phyloP scores from a whole-genome alignment of 2,329 filamentous ascomycete genomes.

The Emmonsia crescens region DNA sequence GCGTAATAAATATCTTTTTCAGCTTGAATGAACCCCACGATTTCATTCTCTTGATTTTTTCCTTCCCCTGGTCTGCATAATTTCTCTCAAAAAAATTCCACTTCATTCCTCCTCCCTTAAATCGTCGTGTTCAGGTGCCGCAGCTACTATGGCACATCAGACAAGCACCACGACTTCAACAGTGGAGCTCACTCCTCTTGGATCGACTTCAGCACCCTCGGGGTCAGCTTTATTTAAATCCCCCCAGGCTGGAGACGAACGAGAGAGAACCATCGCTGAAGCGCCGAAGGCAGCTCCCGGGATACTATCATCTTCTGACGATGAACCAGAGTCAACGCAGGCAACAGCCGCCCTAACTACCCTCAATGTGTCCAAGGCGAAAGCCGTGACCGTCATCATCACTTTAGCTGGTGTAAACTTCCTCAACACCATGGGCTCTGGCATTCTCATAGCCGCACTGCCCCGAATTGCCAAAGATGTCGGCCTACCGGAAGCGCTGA shows the following conservation, averaged over 20 bases:
- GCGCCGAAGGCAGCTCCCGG: background rate
- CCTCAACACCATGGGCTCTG: slow-evolving; percentile 22
- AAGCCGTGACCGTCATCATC: slow-evolving; percentile 15
- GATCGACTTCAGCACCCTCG: background rate
- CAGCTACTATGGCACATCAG: background rate
- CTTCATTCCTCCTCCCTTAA: background rate
- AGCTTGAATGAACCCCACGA: background rate
- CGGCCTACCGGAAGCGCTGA: slow-evolving; percentile 15
- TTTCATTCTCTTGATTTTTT: background rate
- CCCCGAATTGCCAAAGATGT: slow-evolving; percentile 21
- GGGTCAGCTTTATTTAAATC: background rate
- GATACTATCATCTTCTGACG: background rate
- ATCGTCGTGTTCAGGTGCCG: background rate
- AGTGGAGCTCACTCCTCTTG: background rate
- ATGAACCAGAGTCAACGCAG: background rate
- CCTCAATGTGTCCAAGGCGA: slow-evolving; percentile 8
- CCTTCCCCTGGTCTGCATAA: background rate
- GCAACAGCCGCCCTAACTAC: background rate
- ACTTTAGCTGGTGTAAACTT: slow-evolving; percentile 22
- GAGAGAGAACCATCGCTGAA: background rate
- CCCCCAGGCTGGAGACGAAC: background rate
- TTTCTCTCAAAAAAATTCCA: background rate
- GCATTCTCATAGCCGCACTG: slow-evolving; percentile 20
- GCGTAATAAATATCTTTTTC: too few relatives aligned
- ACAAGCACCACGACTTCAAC: background rate